These are phyloP conservation scores for Turnera subulata DNA, from an alignment of 345 rosid species.

Conservation along the genomic window DNA sequence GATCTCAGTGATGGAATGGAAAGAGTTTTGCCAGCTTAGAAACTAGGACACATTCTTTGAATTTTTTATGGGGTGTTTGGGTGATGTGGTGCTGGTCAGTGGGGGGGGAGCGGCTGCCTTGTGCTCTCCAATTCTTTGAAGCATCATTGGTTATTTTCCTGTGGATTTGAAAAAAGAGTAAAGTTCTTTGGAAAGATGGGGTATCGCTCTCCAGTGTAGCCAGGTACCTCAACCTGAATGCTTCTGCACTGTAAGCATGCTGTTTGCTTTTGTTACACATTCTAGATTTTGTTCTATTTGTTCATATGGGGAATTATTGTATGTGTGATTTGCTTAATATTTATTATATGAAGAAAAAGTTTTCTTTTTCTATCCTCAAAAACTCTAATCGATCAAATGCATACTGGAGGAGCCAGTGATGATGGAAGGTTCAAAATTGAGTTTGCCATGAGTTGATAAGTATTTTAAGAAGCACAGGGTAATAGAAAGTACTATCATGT, in stretches of 20 bases:
- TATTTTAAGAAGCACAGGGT: too few species aligned
- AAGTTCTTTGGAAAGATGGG: constrained; percentile 14
- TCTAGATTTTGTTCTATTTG: constrained; percentile 46
- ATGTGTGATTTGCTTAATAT: constrained; percentile 37
- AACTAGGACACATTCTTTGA: constrained; percentile 56
- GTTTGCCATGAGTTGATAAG: too few species aligned
- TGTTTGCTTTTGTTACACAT: constrained; percentile 35
- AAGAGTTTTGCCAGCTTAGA: constrained; percentile 41
- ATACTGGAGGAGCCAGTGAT: too few species aligned
- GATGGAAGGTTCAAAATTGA: too few species aligned
- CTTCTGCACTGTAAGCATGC: constrained; percentile 52
- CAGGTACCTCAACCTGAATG: constrained; percentile 36
- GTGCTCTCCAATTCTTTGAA: constrained; percentile 17
- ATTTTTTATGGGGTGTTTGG: constrained; percentile 50
- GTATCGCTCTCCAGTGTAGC: constrained; percentile 22
- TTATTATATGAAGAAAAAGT: constrained; percentile 26
- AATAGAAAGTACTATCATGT: too few species aligned
- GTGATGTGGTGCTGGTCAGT: constrained; percentile 29
- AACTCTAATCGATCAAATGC: not conserved
- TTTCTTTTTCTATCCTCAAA: constrained; percentile 10
- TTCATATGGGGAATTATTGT: constrained; percentile 43
- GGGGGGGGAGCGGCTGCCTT: constrained; percentile 22
- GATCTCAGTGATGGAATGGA: constrained; percentile 51
- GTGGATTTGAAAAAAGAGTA: constrained; percentile 11
- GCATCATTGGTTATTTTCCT: constrained; percentile 10